Evolutionary conservation across 2,329 filamentous ascomycete species (phyloP).

Genomic region (Aspergillus sojae): DNA sequence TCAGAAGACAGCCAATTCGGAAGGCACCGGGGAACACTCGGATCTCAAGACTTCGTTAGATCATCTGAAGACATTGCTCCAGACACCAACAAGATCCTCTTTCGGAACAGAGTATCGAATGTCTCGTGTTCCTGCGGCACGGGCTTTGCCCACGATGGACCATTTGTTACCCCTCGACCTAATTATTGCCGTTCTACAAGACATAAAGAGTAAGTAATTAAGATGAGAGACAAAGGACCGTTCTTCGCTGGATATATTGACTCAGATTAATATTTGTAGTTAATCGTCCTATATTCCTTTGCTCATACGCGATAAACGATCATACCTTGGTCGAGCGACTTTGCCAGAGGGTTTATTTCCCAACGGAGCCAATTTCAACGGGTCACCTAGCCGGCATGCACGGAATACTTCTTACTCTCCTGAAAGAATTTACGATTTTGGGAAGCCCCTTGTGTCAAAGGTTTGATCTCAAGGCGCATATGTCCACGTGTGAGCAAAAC

Average conservation of each 20-base stretch:
- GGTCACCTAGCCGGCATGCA: slow-evolving; percentile 22
- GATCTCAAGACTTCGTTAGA: slow-evolving; percentile 14
- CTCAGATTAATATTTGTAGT: slow-evolving; percentile 6
- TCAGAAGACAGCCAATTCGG: slow-evolving; percentile 8
- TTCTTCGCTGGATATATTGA: too few species aligned
- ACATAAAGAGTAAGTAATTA: neutral
- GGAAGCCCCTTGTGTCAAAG: slow-evolving; percentile 14
- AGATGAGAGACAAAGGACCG: neutral
- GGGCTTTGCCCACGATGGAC: neutral
- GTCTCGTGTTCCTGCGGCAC: neutral
- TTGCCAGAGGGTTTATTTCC: slow-evolving; percentile 26
- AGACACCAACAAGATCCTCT: neutral
- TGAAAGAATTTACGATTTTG: slow-evolving; percentile 22
- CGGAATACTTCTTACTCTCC: slow-evolving; percentile 20
- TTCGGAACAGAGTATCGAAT: neutral
- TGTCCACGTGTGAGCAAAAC: slow-evolving; percentile 14
- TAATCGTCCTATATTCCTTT: slow-evolving; percentile 19
- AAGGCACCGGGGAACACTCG: neutral
- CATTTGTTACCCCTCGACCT: slow-evolving; percentile 3
- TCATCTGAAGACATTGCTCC: slow-evolving; percentile 15
- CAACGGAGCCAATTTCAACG: slow-evolving; percentile 15
- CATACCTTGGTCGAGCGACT: slow-evolving; percentile 20
- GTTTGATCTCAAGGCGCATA: slow-evolving; percentile 18
- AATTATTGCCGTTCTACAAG: neutral
- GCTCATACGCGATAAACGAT: slow-evolving; percentile 23